phyloP scores from a whole-genome alignment of 179 eudicot genomes.

The Patellifolia procumbens region DNA sequence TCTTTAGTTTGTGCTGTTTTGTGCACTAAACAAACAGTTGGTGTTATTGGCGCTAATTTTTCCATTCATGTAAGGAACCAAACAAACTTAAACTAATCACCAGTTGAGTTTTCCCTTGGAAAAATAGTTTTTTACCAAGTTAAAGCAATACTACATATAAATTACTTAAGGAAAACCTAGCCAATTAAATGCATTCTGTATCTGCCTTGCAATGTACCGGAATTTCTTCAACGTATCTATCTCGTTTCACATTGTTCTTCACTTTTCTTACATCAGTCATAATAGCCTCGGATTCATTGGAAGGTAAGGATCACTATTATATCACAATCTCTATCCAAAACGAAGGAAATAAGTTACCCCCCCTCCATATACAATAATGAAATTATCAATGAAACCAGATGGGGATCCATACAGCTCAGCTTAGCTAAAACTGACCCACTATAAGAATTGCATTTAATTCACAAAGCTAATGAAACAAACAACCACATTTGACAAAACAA shows the following conservation, averaged over 20 bases:
- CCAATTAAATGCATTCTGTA: not conserved
- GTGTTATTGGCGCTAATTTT: no score
- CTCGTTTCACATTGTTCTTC: not conserved
- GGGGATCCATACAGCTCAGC: not conserved
- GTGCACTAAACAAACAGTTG: no score
- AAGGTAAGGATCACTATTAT: not conserved
- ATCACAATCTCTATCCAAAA: not conserved
- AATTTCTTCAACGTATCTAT: no score
- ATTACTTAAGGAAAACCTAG: not conserved
- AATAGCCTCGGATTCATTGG: not conserved
- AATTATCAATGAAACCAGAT: conserved; percentile 1
- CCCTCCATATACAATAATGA: not conserved
- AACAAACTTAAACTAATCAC: no score
- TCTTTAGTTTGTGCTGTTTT: no score
- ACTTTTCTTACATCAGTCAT: not conserved
- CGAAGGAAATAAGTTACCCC: not conserved
- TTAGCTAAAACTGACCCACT: conserved; percentile 24
- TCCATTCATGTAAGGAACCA: no score
- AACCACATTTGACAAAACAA: conserved; percentile 20
- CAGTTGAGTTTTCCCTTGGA: no score
- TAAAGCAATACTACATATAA: not conserved
- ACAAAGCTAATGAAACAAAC: conserved; percentile 13
- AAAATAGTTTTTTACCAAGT: no score
- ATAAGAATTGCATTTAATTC: conserved; percentile 8
- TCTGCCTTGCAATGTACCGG: not conserved